Evolutionary conservation across 2,329 filamentous ascomycete species (phyloP).

Genomic region (Trichoderma cornu-damae): DNA sequence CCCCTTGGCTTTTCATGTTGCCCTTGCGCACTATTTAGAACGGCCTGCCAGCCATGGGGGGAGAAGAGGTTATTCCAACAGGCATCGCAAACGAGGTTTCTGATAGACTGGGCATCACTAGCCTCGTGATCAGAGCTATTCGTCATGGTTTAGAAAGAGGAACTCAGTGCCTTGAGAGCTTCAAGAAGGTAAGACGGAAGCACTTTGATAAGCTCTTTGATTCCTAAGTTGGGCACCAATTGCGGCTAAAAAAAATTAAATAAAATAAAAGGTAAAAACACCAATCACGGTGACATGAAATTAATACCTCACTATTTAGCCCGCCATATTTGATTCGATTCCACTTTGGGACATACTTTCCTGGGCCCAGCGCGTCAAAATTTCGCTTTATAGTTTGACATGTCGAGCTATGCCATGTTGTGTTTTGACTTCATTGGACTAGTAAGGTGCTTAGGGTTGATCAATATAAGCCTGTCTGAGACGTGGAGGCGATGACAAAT

Average conservation of each 20-base stretch:
- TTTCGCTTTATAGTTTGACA: background rate
- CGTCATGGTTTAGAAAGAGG: background rate
- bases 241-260: too few species aligned
- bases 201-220: too few species aligned
- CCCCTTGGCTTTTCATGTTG: background rate
- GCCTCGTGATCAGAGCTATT: background rate
- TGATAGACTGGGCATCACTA: background rate
- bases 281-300: too few species aligned
- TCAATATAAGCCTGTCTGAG: too few species aligned
- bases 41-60: background rate
- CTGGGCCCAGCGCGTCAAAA: too few species aligned
- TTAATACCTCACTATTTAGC: too few species aligned
- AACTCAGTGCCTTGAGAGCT: background rate
- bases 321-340: too few species aligned
- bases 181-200: background rate
- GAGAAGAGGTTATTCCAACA: background rate
- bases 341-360: too few species aligned
- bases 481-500: background rate
- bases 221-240: background rate
- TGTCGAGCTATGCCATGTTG: background rate
- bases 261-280: too few species aligned
- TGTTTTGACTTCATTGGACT: background rate
- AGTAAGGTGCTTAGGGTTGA: too few species aligned
- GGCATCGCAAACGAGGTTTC: background rate
- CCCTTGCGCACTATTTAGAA: background rate